Evolutionary conservation across 169 alveolate species (phyloP), one percentile per base, ranked within the genome.

Genomic region (Eimeria praecox): DNA sequence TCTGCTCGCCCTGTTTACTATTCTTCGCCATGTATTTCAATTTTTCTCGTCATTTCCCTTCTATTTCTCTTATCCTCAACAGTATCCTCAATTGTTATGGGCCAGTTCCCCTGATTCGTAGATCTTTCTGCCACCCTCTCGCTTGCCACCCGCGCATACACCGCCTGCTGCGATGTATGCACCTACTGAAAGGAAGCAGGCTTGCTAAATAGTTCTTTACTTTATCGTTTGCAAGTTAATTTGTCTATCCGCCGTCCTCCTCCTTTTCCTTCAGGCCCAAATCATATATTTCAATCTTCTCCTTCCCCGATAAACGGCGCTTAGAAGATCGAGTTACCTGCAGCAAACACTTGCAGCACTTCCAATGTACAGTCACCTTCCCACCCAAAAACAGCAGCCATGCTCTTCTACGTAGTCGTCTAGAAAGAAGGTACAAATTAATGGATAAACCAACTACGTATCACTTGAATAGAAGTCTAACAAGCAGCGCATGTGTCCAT

Each of bases 311-410:
- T 22, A 73, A 42, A 42, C 49, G 27, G 75, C 49, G 33, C 0
- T 49, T 33, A 82, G 90, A 82, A 82, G n/a, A 82, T 82, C 75
- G 90, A 82, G 46, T 82, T 82, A 42, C 90, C 90, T 82, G 69
- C 90, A 54, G 40, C 49, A 38, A 30, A 8, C 71, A 82, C 27
- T 14, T 10, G 56, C 73, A 46, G 33, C 16, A 42, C 64, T 30
- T 20, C 0, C 33, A 20, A 30, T 59, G 69, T 59, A 59, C 69
- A 59, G 69, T 5, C 69, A 59, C 1, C 69, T 59, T 1, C 88
- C 64, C 88, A 62, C 3, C n/a, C 46, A 18, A 59, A 14, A 0
- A 0, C 4, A 1, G 22, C 35, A 5, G 33, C 5, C 30, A 59
- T 10, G 27, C 27, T 16, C 5, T 0, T 59, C 69, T 6, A 8